Evolutionary conservation across 202 grass and related monocot genomes (phyloP).

Genomic region (Saccharum hybrid): DNA sequence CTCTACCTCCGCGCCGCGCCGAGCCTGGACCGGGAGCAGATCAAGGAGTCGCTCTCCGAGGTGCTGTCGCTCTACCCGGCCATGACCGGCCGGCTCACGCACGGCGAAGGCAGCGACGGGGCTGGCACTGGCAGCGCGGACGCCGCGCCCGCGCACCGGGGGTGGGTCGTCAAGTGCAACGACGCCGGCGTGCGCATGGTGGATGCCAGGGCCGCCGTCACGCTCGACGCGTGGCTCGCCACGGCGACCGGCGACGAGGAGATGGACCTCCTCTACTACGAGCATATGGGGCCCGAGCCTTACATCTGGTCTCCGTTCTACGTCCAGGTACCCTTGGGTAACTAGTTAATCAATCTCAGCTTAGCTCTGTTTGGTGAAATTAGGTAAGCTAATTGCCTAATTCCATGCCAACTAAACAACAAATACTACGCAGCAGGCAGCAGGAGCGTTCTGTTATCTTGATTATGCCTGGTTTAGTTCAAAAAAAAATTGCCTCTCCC

Average conservation of each 20-base stretch:
- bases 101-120: not conserved
- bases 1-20: constrained; percentile 67
- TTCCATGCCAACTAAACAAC: no score
- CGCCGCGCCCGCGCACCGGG: not conserved
- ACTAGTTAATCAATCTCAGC: not conserved
- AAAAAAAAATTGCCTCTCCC: no score
- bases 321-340: constrained; percentile 60
- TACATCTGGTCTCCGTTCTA: constrained; percentile 89
- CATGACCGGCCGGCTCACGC: constrained; percentile 68
- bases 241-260: constrained; percentile 69
- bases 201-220: constrained; percentile 56
- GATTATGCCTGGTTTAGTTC: no score
- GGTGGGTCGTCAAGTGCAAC: constrained; percentile 84
- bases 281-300: constrained; percentile 56
- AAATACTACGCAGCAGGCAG: not conserved
- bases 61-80: constrained; percentile 81
- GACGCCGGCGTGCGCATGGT: constrained; percentile 78
- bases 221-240: constrained; percentile 75
- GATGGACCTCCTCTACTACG: constrained; percentile 67
- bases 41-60: constrained; percentile 88
- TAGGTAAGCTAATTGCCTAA: not conserved
- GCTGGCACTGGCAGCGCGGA: not conserved
- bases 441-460: not conserved
- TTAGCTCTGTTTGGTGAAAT: constrained; percentile 29
- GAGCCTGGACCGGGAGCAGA: constrained; percentile 37